A percentile compares a stretch with the other conserved stretches of the same genome.
These are phyloP conservation scores for Fusarium papillatum DNA, from an alignment of 2,329 filamentous ascomycete genomes.

Conservation along the genomic window DNA sequence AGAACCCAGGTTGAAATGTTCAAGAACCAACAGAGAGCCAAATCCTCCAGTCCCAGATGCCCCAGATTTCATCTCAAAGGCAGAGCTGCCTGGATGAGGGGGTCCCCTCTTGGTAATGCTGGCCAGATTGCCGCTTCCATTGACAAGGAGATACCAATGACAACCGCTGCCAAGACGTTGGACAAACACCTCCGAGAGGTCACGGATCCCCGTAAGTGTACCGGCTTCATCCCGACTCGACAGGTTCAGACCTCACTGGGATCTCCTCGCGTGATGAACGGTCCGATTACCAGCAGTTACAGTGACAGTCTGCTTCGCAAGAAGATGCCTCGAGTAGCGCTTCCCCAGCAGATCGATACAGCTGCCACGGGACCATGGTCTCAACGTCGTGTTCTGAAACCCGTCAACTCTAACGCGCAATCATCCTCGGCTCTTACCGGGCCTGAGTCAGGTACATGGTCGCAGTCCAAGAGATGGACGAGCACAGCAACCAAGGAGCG, in stretches of 20 bases:
- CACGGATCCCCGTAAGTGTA: slow-evolving; percentile 16
- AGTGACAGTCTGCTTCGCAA: not conserved
- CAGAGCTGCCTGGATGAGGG: slow-evolving; percentile 26
- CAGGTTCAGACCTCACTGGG: slow-evolving; percentile 22
- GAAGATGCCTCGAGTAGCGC: not conserved
- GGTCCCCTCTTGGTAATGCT: slow-evolving; percentile 26
- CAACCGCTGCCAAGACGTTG: not conserved
- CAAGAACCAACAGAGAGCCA: slow-evolving; percentile 10
- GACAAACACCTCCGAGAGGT: slow-evolving; percentile 24
- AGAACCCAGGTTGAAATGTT: slow-evolving; percentile 16
- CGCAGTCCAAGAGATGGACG: slow-evolving; percentile 56
- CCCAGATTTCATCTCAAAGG: slow-evolving; percentile 14
- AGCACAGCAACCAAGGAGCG: slow-evolving; percentile 51
- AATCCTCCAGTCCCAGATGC: not conserved
- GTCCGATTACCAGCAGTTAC: slow-evolving; percentile 2
- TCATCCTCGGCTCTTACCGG: not conserved
- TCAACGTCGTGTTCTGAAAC: slow-evolving; percentile 11
- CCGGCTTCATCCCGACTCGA: slow-evolving; percentile 33
- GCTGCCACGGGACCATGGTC: slow-evolving; percentile 22
- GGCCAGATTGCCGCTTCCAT: slow-evolving; percentile 11
- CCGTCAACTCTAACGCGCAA: slow-evolving; percentile 21
- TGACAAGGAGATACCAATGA: not conserved
- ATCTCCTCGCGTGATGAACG: not conserved
- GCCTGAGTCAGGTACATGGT: slow-evolving; percentile 48
- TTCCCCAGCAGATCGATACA: not conserved